These are phyloP conservation scores for Pichia nanzhaoensis DNA, from an alignment of 805 yeast genomes.

Conservation along the genomic window DNA sequence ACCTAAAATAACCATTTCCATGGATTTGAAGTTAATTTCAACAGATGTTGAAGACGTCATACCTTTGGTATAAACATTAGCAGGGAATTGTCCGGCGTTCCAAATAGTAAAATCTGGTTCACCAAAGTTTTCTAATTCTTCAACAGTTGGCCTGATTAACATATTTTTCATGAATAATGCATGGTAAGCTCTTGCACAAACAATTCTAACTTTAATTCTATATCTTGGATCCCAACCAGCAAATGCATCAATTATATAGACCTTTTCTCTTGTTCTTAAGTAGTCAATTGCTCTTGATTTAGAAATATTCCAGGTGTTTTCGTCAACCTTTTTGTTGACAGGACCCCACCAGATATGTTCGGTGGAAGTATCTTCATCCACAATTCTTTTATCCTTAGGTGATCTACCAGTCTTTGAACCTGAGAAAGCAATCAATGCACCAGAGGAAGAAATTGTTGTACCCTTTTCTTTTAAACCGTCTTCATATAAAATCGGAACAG, in stretches of 20 bases:
- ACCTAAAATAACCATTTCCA: slow-evolving; percentile 98
- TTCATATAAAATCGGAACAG: slow-evolving; percentile 88
- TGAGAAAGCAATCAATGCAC: slow-evolving; percentile 92
- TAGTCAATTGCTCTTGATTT: slow-evolving; percentile 96
- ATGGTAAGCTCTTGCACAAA: slow-evolving; percentile 98
- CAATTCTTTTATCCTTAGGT: slow-evolving; percentile 96
- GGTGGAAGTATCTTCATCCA: slow-evolving; percentile 82
- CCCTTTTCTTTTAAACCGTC: slow-evolving; percentile 88
- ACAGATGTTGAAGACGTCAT: slow-evolving; percentile 96
- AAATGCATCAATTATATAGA: slow-evolving; percentile 90
- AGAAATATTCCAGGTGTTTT: slow-evolving; percentile 90
- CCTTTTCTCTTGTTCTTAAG: slow-evolving; percentile 89
- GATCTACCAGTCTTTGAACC: slow-evolving; percentile 97
- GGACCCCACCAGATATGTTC: slow-evolving; percentile 99
- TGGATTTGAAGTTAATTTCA: slow-evolving; percentile 91
- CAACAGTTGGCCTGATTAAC: slow-evolving; percentile 91
- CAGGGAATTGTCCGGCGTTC: slow-evolving; percentile 99
- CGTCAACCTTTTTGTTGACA: slow-evolving; percentile 90
- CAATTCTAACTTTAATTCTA: slow-evolving; percentile 91
- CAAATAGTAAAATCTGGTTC: slow-evolving; percentile 97
- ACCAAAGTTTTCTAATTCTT: slow-evolving; percentile 84
- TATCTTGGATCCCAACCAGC: slow-evolving; percentile 99
- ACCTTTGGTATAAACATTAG: slow-evolving; percentile 91
- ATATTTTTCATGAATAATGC: slow-evolving; percentile 97
- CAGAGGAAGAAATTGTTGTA: slow-evolving; percentile 85